Conservation (phyloP, 495 filamentous ascomycete species). For the Penicillium odoratum region DNA sequence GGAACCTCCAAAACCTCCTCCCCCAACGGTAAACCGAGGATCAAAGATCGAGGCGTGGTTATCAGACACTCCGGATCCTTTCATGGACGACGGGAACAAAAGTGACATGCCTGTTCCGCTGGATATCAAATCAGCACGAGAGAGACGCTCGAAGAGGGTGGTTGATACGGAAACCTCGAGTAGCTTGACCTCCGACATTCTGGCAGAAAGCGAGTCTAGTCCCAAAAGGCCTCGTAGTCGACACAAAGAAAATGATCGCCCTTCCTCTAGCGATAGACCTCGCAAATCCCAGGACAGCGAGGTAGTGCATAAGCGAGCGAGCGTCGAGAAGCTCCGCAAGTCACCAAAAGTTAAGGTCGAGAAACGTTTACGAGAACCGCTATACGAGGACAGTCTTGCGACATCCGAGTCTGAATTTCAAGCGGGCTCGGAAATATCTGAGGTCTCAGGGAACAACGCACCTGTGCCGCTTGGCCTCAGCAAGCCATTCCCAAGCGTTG, state of each 20-base stretch:
- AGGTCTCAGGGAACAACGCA: constrained; percentile 41
- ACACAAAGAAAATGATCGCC: constrained; percentile 27
- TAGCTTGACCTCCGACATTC: constrained; percentile 23
- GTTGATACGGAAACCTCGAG: constrained; percentile 20
- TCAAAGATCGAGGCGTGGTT: constrained; percentile 77
- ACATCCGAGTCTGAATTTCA: constrained; percentile 31
- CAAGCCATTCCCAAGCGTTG: constrained; percentile 61
- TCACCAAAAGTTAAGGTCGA: constrained; percentile 12
- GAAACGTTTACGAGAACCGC: constrained; percentile 19
- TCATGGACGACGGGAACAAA: constrained; percentile 53
- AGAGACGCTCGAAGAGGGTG: constrained; percentile 28
- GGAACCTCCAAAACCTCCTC: constrained; percentile 49
- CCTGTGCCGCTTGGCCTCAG: constrained; percentile 42
- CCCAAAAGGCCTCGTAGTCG: constrained; percentile 31
- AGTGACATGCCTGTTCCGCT: constrained; percentile 47
- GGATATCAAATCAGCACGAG: constrained; percentile 38
- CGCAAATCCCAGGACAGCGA: constrained; percentile 17
- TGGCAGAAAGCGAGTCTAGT: constrained; percentile 25
- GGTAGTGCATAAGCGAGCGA: constrained; percentile 11
- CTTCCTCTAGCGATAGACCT: constrained; percentile 14
- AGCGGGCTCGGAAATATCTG: constrained; percentile 37
- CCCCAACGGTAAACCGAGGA: constrained; percentile 33
- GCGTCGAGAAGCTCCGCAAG: constrained; percentile 5
- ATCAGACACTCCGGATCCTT: constrained; percentile 70
- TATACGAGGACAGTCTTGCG: constrained; percentile 24